phyloP scores from a whole-genome alignment of 2,329 filamentous ascomycete species.

The Cryoendolithus antarcticus region DNA sequence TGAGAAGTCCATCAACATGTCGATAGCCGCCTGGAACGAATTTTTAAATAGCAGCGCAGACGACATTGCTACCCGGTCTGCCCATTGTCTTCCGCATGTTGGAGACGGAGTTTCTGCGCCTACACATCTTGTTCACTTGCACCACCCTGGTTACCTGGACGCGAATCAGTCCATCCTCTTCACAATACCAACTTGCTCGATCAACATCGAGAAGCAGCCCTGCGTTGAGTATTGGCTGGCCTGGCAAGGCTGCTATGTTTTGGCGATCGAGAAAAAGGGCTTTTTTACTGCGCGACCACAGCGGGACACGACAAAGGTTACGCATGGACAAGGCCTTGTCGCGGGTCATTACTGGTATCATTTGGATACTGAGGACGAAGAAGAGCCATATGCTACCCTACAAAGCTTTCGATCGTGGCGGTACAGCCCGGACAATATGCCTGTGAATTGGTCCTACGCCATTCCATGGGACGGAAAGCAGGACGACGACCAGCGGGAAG shows the following conservation, averaged over 20 bases:
- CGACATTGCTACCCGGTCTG: not conserved
- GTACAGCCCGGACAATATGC: slow-evolving; percentile 1
- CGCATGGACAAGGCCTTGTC: not conserved
- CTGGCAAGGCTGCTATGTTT: not conserved
- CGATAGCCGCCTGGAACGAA: not conserved
- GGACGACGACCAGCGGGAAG: slow-evolving; percentile 1
- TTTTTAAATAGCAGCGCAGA: not conserved
- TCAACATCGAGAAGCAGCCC: not conserved
- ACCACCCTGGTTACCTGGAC: slow-evolving; percentile 1
- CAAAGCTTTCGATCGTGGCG: not conserved
- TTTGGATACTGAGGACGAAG: not conserved
- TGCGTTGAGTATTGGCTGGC: not conserved
- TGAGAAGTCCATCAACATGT: not conserved
- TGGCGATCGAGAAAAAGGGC: slow-evolving; percentile 1
- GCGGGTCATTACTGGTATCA: slow-evolving; percentile 2
- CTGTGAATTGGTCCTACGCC: not conserved
- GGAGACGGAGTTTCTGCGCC: slow-evolving; percentile 1
- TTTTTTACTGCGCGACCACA: not conserved
- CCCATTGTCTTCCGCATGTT: slow-evolving; percentile 1
- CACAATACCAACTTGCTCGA: not conserved
- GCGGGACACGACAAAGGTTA: not conserved
- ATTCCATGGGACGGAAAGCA: not conserved
- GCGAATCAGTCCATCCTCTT: not conserved
- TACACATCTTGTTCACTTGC: slow-evolving; percentile 1
- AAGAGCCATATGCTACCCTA: not conserved